phyloP scores from a whole-genome alignment of 805 yeast species.

The Candida michaelii region DNA sequence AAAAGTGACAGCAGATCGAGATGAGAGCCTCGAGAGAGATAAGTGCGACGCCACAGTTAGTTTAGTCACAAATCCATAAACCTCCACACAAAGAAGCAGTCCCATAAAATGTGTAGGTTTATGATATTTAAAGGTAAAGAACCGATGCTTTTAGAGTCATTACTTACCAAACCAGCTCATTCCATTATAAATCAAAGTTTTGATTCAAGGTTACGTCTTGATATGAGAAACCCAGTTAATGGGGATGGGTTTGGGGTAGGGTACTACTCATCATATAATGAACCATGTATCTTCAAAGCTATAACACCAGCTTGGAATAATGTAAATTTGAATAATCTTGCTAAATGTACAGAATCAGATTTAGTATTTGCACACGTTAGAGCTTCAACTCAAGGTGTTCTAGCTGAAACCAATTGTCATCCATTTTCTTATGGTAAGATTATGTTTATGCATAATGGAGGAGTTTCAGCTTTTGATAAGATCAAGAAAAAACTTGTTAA shows the following conservation, averaged over 20 bases:
- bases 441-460: slow-evolving; percentile 98
- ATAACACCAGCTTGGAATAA: slow-evolving; percentile 99
- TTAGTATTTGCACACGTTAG: slow-evolving; percentile 93
- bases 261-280: slow-evolving; percentile 60
- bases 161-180: slow-evolving; percentile 93
- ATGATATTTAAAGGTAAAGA: slow-evolving; percentile 90
- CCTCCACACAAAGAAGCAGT: neutral
- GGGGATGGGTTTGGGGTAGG: slow-evolving; percentile 99
- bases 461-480: slow-evolving; percentile 65
- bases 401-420: slow-evolving; percentile 95
- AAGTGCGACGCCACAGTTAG: neutral
- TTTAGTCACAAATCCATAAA: neutral
- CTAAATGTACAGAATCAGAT: slow-evolving; percentile 81
- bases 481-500: slow-evolving; percentile 73
- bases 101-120: slow-evolving; percentile 78
- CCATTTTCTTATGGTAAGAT: slow-evolving; percentile 86
- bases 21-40: neutral
- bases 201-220: slow-evolving; percentile 84
- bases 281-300: slow-evolving; percentile 92
- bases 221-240: slow-evolving; percentile 87
- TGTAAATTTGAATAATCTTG: slow-evolving; percentile 78
- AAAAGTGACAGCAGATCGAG: neutral
- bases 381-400: slow-evolving; percentile 92
- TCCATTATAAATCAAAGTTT: slow-evolving; percentile 95
- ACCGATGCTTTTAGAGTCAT: slow-evolving; percentile 79